Evolutionary conservation across 345 rosid genomes (phyloP), one percentile per base, ranked within the genome.

Genomic region (Lepidium aucheri): DNA sequence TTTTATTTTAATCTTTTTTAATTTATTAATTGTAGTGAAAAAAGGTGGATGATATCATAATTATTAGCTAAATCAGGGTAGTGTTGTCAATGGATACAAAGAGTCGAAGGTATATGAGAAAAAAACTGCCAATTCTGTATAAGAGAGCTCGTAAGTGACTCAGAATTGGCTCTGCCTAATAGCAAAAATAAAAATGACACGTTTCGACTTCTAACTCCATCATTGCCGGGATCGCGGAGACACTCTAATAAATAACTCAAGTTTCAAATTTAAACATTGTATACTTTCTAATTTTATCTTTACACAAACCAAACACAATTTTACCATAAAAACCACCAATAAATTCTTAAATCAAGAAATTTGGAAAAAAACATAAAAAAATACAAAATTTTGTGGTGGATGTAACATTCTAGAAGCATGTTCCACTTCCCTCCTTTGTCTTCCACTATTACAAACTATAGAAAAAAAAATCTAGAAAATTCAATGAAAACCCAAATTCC

Each of bases 391-490:
- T 35, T 30, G 18, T 51, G 4, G 68, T 69, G 41, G 47, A 61
- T 53, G 32, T 22, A 20, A 17, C 54, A 43, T 70, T 70, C 74
- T 70, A 70, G 74, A 70, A 70, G 68, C 55, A 61, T 70, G 62
- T 70, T 70, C 74, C 74, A 60, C 68, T 70, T 22, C 47, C 60
- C 17, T 60, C 66, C 6, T 36, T 62, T 57, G 64, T 39, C 65
- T 28, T 68, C 73, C 73, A 59, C 66, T 66, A 59, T 68, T 57
- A 45, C 40, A 34, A 30, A 46, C 9, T 13, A 11, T 1, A 8
- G n/a, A 24, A 35, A 3, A 8, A 3, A 4, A 28, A 15, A 36
- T 7, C 17, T 34, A 24, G 18, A 28, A 32, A 44, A 57, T 36
- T 3, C 43, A 20, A 24, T 16, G 5, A 13, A 24, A 12, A 14